Conservation (phyloP, 2,329 filamentous ascomycete genomes). For the Penicillium rolfsii region DNA sequence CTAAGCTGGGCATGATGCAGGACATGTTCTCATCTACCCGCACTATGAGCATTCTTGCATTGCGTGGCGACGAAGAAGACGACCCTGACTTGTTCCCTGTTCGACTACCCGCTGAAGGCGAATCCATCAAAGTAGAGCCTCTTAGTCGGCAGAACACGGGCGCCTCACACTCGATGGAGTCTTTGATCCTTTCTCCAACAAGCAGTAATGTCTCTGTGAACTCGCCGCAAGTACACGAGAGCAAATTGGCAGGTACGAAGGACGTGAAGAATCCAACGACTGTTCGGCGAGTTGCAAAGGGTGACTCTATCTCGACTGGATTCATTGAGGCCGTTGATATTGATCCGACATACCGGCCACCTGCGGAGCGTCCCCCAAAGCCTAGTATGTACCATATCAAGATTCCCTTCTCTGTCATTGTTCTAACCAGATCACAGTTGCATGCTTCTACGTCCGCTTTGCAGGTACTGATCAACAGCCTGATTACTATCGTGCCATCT, state of each 20-base stretch:
- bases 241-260: conserved; percentile 15
- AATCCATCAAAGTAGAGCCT: conserved; percentile 36
- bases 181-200: conserved; percentile 44
- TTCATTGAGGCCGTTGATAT: conserved; percentile 93
- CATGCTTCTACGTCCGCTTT: conserved; percentile 82
- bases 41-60: conserved; percentile 46
- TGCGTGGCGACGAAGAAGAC: conserved; percentile 50
- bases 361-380: conserved; percentile 70
- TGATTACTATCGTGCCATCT: conserved; percentile 80
- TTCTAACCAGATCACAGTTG: conserved; percentile 59
- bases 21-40: conserved; percentile 53
- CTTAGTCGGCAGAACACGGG: conserved; percentile 35
- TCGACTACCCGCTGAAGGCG: conserved; percentile 39
- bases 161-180: conserved; percentile 39
- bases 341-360: conserved; percentile 81
- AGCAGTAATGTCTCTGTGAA: conserved; percentile 45
- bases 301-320: conserved; percentile 60
- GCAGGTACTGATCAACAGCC: conserved; percentile 55
- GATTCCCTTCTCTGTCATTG: not conserved
- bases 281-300: conserved; percentile 33
- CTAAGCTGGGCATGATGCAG: conserved; percentile 48
- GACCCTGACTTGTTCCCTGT: conserved; percentile 52
- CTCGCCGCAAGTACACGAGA: conserved; percentile 37
- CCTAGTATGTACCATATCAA: conserved; percentile 55
- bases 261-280: conserved; percentile 35